These are phyloP conservation scores for Xylariaceae sp. DNA, from an alignment of 2,329 filamentous ascomycete genomes.

Conservation along the genomic window DNA sequence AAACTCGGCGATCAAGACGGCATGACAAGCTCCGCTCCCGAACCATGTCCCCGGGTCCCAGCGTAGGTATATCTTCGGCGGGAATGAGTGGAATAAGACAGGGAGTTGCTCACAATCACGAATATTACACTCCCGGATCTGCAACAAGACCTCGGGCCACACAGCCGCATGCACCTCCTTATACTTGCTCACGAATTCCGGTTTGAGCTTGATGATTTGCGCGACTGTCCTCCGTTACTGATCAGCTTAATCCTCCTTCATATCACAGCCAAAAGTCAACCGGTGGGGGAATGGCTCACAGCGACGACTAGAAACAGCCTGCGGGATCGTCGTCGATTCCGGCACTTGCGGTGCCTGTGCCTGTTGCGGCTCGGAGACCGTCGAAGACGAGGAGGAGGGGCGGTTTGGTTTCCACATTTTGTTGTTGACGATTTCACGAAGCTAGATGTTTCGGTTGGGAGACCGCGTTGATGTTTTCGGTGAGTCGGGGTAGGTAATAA, in stretches of 20 bases:
- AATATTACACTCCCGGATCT: constrained; percentile 72
- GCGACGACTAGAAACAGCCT: constrained; percentile 39
- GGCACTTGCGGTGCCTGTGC: too few relatives aligned
- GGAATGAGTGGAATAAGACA: constrained; percentile 9
- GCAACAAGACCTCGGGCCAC: constrained; percentile 71
- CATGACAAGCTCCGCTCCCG: too few relatives aligned
- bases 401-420: too few relatives aligned
- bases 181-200: constrained; percentile 61
- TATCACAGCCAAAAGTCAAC: background rate
- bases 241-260: background rate
- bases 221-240: constrained; percentile 38
- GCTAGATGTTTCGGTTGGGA: too few relatives aligned
- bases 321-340: too few relatives aligned
- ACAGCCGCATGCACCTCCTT: constrained; percentile 68
- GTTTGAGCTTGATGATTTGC: constrained; percentile 68
- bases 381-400: too few relatives aligned
- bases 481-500: too few relatives aligned
- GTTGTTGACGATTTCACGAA: too few relatives aligned
- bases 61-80: background rate
- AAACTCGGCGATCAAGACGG: background rate
- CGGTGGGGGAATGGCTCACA: constrained; percentile 18
- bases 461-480: too few relatives aligned
- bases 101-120: constrained; percentile 51
- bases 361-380: too few relatives aligned
- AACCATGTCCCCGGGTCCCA: background rate